Conservation (phyloP, 2,329 filamentous ascomycete species). For the Madurella fahalii region DNA sequence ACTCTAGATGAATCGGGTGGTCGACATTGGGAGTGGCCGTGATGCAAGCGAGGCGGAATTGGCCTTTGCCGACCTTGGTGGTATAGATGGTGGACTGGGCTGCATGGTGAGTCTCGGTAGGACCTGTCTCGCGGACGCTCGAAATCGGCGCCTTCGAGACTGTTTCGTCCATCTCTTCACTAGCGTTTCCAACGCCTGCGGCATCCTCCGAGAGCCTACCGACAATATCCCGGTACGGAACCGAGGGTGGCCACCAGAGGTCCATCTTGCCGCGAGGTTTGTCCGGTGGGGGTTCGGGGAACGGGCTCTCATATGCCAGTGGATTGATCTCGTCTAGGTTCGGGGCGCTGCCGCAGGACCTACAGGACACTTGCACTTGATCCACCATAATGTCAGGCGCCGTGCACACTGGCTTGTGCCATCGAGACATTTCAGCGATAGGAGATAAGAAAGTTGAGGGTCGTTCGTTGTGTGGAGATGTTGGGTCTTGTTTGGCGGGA, state of each 20-base stretch:
- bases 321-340: not conserved
- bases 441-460: too few species aligned
- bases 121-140: too few species aligned
- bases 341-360: not conserved
- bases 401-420: slow-evolving; percentile 1
- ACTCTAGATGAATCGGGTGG: slow-evolving; percentile 12
- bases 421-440: slow-evolving; percentile 6
- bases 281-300: slow-evolving; percentile 1
- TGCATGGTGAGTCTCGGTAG: too few species aligned
- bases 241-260: slow-evolving; percentile 9
- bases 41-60: slow-evolving; percentile 3
- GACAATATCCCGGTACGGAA: not conserved
- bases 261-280: slow-evolving; percentile 3
- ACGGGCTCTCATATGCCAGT: not conserved
- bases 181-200: not conserved
- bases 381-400: not conserved
- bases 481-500: too few species aligned
- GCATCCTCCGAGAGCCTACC: too few species aligned
- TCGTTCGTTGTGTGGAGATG: too few species aligned
- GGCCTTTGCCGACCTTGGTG: not conserved
- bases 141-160: too few species aligned
- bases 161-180: too few species aligned
- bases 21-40: not conserved
- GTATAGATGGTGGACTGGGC: slow-evolving; percentile 1
- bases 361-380: not conserved